These are phyloP conservation scores for Coniosporium tulheliwenetii DNA, from an alignment of 2,329 filamentous ascomycete species.

Conservation along the genomic window DNA sequence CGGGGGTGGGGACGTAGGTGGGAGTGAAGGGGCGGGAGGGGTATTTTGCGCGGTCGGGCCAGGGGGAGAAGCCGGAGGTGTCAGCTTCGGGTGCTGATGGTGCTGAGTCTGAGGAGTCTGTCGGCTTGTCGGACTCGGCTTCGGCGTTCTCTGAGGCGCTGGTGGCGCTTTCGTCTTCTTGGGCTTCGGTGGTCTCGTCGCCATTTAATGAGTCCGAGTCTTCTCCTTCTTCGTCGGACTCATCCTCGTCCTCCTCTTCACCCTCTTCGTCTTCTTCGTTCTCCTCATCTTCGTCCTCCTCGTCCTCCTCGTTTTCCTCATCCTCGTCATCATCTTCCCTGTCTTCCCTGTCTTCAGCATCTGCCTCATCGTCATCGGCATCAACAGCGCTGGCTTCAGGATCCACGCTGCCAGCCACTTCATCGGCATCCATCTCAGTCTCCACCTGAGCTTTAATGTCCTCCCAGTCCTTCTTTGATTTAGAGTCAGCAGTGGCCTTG, in stretches of 20 bases:
- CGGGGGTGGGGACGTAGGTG: conserved; percentile 1
- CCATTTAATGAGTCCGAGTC: conserved; percentile 2
- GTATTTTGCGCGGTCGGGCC: too few species aligned
- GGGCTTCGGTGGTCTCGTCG: too few species aligned
- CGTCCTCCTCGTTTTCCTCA: conserved; percentile 18
- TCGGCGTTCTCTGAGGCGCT: too few species aligned
- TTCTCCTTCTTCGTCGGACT: conserved; percentile 9
- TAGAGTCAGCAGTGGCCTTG: conserved; percentile 6
- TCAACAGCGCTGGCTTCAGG: background rate
- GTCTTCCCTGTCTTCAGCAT: background rate
- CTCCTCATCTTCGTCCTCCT: conserved; percentile 4
- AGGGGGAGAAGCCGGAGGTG: too few species aligned
- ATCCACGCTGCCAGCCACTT: conserved; percentile 8
- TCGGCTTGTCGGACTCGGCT: background rate
- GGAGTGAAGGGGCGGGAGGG: conserved; percentile 3
- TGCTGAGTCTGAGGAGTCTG: background rate
- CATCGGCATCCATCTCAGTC: conserved; percentile 13
- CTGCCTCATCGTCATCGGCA: background rate
- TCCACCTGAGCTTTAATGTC: conserved; percentile 15
- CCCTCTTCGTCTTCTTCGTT: conserved; percentile 15
- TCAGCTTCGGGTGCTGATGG: background rate
- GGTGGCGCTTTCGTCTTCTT: too few species aligned
- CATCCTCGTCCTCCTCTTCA: conserved; percentile 8
- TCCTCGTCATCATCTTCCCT: conserved; percentile 5
- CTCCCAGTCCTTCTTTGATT: conserved; percentile 10